Percentiles rank a stretch among this genome's conserved stretches.
Conservation (phyloP, 75 land plant genomes). For the Picea sitchensis region DNA sequence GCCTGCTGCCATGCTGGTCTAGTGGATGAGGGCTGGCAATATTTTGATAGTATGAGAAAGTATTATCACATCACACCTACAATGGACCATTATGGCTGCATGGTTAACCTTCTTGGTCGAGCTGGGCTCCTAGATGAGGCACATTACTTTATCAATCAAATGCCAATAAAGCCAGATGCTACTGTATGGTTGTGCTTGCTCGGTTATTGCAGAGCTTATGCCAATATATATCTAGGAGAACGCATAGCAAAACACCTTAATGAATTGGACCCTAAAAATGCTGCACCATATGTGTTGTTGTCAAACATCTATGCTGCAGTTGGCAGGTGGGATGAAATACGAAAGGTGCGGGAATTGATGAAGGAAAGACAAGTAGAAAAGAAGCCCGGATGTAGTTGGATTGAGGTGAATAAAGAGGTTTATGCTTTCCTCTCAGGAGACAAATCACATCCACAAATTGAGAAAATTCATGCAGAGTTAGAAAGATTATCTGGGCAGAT, state of each 20-base stretch:
- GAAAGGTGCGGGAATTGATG: constrained; percentile 23
- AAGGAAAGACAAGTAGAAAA: constrained; percentile 31
- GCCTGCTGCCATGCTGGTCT: constrained; percentile 2
- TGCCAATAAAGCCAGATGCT: constrained; percentile 14
- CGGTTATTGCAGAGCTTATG: constrained; percentile 37
- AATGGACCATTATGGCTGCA: background rate
- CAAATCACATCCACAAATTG: constrained; percentile 23
- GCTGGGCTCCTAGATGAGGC: background rate
- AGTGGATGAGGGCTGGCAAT: background rate
- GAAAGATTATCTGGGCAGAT: background rate
- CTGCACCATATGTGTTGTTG: constrained; percentile 39
- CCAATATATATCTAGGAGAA: constrained; percentile 27
- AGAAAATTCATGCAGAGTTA: constrained; percentile 9
- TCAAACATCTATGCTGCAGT: constrained; percentile 28
- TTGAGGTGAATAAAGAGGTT: constrained; percentile 23
- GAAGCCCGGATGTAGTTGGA: constrained; percentile 57
- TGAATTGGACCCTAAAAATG: constrained; percentile 32
- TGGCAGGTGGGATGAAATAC: constrained; percentile 27
- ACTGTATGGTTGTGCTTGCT: constrained; percentile 22
- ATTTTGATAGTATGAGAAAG: background rate
- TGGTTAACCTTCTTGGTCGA: constrained; percentile 1
- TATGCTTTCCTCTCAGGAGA: constrained; percentile 44
- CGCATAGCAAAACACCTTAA: constrained; percentile 23
- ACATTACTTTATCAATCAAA: constrained; percentile 3
- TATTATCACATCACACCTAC: background rate